Conservation (phyloP, 345 rosid genomes). For the Citrus reticulata region DNA sequence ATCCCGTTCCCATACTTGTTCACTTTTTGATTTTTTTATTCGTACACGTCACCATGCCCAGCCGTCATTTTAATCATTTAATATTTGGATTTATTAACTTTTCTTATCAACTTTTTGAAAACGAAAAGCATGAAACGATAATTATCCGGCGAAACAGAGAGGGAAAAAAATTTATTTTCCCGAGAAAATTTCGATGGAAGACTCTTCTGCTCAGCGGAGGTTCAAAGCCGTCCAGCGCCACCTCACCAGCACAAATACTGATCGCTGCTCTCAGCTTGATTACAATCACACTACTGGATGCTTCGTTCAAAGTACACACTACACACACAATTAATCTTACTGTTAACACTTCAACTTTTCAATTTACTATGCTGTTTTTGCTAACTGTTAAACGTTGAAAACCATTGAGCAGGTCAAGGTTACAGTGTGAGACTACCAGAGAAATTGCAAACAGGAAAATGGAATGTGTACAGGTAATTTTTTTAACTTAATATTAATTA, state of each 20-base stretch:
- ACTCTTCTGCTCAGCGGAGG: conserved; percentile 58
- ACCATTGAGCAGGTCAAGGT: conserved; percentile 25
- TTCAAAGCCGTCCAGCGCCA: conserved; percentile 57
- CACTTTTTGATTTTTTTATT: background rate
- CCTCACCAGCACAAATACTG: conserved; percentile 28
- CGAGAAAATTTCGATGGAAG: conserved; percentile 12
- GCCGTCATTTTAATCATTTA: background rate
- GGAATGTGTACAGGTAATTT: conserved; percentile 81
- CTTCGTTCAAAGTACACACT: conserved; percentile 35
- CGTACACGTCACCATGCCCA: background rate
- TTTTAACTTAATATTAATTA: background rate
- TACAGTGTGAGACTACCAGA: conserved; percentile 80
- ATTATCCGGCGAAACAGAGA: background rate
- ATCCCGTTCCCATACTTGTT: no score
- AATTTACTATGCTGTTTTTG: background rate
- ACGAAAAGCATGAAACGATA: background rate
- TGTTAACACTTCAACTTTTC: background rate
- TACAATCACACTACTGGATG: conserved; percentile 41
- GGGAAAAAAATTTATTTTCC: background rate
- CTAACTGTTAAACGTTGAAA: background rate
- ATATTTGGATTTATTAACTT: background rate
- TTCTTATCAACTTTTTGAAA: background rate
- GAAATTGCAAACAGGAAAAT: conserved; percentile 65
- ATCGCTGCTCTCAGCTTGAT: conserved; percentile 22
- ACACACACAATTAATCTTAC: background rate